Evolutionary conservation across 2,329 filamentous ascomycete genomes (phyloP), one percentile per base, ranked within the genome.

Genomic region (Metarhizium robertsii): DNA sequence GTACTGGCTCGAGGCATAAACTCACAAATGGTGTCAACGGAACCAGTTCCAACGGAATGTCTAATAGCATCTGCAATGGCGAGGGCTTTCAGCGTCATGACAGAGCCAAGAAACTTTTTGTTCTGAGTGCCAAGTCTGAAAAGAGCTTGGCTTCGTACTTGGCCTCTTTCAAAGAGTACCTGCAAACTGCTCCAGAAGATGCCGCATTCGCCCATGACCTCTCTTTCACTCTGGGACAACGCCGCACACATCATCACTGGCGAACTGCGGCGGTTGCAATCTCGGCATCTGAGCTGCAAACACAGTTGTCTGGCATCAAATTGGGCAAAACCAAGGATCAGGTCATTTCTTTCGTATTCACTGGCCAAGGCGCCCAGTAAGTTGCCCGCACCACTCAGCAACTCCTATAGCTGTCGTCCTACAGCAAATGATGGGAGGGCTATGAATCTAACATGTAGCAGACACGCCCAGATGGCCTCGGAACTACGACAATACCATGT

Each of bases 281-380:
- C 6, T 58, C 58, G 13, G 8, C 55, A 16, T n/a, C 45, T 29
- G 20, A 20, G 4, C 53, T 61, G 16, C 51, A 54, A n/a, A 55
- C 58, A n/a, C 53, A 55, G 34, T 48, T 62, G 43, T 50, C 59
- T 6, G 32, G 16, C 13, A 29, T 34, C 7, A 57, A 30, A 29
- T 46, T 36, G 36, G 51, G n/a, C 18, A 47, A 46, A 20, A 42
- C 51, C 29, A 51, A 48, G 34, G 36, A 57, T 2, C 54, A 43
- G 14, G 20, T 36, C 5, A 16, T 58, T 3, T 42, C 50, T 2
- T 66, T 67, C 53, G 62, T 65, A 3, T 72, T 70, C 58, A 69
- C 68, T 1, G 68, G 69, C 16, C 68, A 70, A 50, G 69, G 69
- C 6, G 67, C 67, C 6, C 68, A 71, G 55, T 70, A 62, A 58